A percentile compares a stretch with the other conserved stretches of the same genome.
Conservation (phyloP, 306 rosid species). For the Quercus dentata region DNA sequence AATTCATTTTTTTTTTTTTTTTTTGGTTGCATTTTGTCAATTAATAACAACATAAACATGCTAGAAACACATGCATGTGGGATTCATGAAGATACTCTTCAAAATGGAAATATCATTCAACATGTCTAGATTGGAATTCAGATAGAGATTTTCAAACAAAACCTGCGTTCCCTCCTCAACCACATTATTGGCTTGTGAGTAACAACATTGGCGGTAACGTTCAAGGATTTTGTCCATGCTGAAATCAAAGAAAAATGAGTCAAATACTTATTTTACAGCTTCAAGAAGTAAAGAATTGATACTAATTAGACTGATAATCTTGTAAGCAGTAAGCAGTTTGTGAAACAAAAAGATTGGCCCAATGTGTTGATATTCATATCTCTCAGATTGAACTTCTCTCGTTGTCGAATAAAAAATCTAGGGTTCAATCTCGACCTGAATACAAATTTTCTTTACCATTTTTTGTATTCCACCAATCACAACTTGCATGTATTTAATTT, state of each 20-base stretch:
- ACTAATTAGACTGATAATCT: not conserved
- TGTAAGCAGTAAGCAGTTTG: not conserved
- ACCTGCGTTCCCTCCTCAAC: constrained; percentile 65
- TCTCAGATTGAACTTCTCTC: too few relatives aligned
- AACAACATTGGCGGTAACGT: constrained; percentile 56
- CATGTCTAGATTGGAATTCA: not conserved
- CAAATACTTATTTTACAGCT: not conserved
- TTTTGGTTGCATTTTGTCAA: too few relatives aligned
- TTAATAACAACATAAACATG: too few relatives aligned
- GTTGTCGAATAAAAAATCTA: too few relatives aligned
- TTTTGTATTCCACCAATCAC: too few relatives aligned
- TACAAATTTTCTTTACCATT: too few relatives aligned
- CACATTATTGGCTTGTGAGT: constrained; percentile 26
- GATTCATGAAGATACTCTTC: not conserved
- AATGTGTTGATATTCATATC: too few relatives aligned
- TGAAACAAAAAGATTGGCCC: not conserved
- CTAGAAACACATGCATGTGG: too few relatives aligned
- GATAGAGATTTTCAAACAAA: not conserved
- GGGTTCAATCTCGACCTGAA: too few relatives aligned
- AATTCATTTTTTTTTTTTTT: too few relatives aligned
- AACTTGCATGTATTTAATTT: too few relatives aligned
- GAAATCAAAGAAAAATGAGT: constrained; percentile 6
- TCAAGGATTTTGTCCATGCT: constrained; percentile 57
- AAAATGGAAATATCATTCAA: not conserved
- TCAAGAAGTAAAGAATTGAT: not conserved